Evolutionary conservation across 2,329 filamentous ascomycete species (phyloP), one percentile per base, ranked within the genome.

Genomic region (Stagonosporopsis chrysanthemi): DNA sequence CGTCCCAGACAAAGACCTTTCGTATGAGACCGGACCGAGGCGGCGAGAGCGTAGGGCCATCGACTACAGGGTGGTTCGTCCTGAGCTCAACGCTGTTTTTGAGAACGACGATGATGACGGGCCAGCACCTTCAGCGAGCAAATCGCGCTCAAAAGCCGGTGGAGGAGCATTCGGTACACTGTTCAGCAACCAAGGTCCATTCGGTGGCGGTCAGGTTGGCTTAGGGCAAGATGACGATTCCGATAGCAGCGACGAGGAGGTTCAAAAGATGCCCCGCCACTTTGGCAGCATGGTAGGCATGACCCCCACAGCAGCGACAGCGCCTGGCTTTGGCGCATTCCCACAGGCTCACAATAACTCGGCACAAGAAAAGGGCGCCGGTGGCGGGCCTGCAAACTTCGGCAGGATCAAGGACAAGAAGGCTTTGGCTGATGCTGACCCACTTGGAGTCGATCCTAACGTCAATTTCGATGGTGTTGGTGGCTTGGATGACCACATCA

Each of bases 161-260:
- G 84, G 81, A 17, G 64, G 71, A 14, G 63, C 60, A 28, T 91
- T 94, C 72, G 89, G 92, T 46, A 91, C 85, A 55, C 83, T 98
- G 29, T 94, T 96, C 77, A 92, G 92, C 22, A 96, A 92, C 0
- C 91, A 89, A 72, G 95, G 95, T 8, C 95, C 95, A 2, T 98
- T 99, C 76, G 95, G 92, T 56, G 92, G 95, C 39, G 90, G 90
- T 40, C 91, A 91, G 33, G 86, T 91, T 15, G 91, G 91, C 1
- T 90, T 88, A 53, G 89, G 86, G 12, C 90, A 90, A 22, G 86
- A 86, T 59, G 90, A 88, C 8, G 95, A 98, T 69, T 97, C 94
- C 6, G 95, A 99, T 73, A 97, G 92, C 75, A 99, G 95, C 74
- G 95, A 99, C 68, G 95, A 99, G 65, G 95, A 99, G 71, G 87